Conservation (phyloP, 2,329 filamentous ascomycete species). For the Botrytis medusae region DNA sequence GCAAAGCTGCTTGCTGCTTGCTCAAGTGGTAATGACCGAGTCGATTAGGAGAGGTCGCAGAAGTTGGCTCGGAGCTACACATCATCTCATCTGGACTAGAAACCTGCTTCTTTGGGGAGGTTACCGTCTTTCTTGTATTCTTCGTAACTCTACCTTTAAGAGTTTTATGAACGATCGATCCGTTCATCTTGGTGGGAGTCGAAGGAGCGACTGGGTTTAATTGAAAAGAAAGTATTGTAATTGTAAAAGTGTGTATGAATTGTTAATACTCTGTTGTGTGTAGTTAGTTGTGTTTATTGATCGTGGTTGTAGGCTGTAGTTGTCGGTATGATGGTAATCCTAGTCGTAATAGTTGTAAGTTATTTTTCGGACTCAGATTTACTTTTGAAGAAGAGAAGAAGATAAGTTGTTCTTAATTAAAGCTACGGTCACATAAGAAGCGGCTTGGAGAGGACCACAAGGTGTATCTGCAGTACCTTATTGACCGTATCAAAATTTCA, state of each 20-base stretch:
- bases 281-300: not conserved
- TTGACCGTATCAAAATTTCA: not conserved
- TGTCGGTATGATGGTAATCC: not conserved
- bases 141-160: not conserved
- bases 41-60: not conserved
- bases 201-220: not conserved
- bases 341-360: not conserved
- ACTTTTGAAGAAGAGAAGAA: not conserved
- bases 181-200: not conserved
- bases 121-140: not conserved
- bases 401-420: not conserved
- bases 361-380: not conserved
- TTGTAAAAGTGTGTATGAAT: not conserved
- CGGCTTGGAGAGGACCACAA: not conserved
- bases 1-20: not conserved
- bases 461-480: not conserved
- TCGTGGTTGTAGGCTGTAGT: not conserved
- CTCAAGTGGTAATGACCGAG: not conserved
- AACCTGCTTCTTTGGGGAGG: not conserved
- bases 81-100: not conserved
- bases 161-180: not conserved
- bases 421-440: not conserved
- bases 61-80: not conserved
- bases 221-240: not conserved
- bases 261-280: not conserved